Evolutionary conservation across 179 eudicot genomes (phyloP).

Genomic region (Pouteria campechiana): DNA sequence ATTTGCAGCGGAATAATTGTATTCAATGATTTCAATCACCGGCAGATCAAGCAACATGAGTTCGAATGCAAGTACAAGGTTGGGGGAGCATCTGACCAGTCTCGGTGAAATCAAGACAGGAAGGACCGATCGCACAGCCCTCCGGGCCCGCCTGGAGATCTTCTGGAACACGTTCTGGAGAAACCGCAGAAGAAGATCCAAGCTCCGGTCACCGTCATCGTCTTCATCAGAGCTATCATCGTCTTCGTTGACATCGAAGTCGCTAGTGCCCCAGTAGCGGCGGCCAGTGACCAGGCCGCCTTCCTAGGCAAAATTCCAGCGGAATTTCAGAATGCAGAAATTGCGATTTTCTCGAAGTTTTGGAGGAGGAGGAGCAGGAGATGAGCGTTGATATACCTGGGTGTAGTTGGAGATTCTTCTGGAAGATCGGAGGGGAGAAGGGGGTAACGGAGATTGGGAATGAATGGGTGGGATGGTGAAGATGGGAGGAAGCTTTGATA

Average conservation of each 20-base stretch:
- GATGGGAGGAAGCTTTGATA: background rate
- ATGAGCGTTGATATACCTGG: too few species aligned
- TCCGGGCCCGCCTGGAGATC: constrained; percentile 69
- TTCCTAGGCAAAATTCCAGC: background rate
- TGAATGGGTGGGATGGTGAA: constrained; percentile 1
- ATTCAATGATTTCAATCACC: background rate
- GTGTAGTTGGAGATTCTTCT: constrained; percentile 14
- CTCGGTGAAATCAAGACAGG: constrained; percentile 61
- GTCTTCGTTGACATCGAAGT: constrained; percentile 33
- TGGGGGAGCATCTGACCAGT: constrained; percentile 35
- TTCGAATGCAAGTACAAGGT: background rate
- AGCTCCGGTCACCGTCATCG: constrained; percentile 79
- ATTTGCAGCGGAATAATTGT: background rate
- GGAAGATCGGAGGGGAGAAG: constrained; percentile 19
- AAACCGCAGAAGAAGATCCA: constrained; percentile 76
- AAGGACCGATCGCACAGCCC: constrained; percentile 78
- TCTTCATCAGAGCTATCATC: constrained; percentile 58
- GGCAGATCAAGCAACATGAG: background rate
- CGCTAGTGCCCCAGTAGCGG: constrained; percentile 26
- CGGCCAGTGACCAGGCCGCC: constrained; percentile 10
- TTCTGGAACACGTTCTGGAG: constrained; percentile 68
- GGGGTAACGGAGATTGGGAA: constrained; percentile 7
- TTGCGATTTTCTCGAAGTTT: background rate
- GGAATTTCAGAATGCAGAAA: background rate
- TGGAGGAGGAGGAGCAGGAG: background rate